Percentiles rank a stretch among this genome's conserved stretches.
Evolutionary conservation across 192 early-diverging fungal species (phyloP).

Genomic region (Linnemannia hyalina): DNA sequence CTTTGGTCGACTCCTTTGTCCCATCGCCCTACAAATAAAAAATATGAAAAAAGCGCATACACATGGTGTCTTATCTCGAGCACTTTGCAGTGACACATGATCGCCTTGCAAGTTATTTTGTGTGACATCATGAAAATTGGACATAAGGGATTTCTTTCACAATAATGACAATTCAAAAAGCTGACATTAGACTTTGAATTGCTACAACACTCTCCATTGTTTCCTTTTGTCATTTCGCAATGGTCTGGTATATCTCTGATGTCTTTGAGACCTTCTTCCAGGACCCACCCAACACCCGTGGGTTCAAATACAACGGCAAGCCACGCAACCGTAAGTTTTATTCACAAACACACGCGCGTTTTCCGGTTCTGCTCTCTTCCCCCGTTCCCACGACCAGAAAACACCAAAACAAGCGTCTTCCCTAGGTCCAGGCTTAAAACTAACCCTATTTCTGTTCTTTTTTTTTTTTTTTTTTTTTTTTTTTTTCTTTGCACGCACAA

Average conservation of each 20-base stretch:
- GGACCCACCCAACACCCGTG: background rate
- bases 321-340: background rate
- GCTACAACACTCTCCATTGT: background rate
- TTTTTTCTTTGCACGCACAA: background rate
- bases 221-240: background rate
- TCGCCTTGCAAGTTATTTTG: no score
- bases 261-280: background rate
- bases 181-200: no score
- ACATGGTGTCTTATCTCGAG: no score
- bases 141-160: no score
- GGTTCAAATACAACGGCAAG: background rate
- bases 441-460: background rate
- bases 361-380: no score
- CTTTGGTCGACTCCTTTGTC: background rate
- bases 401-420: background rate
- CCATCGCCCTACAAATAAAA: background rate
- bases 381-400: background rate
- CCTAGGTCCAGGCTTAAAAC: background rate
- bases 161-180: background rate
- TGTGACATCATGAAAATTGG: no score
- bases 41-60: background rate
- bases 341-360: no score
- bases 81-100: no score
- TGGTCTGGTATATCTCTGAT: background rate
- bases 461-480: background rate